phyloP scores from a whole-genome alignment of 1,284 basidiomycete species.

The Baeospora myosura region DNA sequence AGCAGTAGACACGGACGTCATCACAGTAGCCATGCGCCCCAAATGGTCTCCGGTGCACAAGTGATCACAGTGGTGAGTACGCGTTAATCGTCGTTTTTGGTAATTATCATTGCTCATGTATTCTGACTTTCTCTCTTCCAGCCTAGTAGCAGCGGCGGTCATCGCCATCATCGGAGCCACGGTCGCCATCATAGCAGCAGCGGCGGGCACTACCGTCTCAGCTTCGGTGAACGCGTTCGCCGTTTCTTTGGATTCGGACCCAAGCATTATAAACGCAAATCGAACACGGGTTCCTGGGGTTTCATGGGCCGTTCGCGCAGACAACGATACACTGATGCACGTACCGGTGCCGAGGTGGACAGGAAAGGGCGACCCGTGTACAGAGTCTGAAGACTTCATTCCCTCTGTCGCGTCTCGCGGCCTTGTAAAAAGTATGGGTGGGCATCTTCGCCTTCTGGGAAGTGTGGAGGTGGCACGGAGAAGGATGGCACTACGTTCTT shows the following conservation, averaged over 20 bases:
- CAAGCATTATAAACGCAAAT: constrained; percentile 28
- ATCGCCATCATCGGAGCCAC: not conserved
- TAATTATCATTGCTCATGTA: no score
- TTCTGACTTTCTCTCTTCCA: no score
- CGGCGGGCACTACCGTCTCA: constrained; percentile 19
- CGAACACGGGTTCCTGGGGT: constrained; percentile 34
- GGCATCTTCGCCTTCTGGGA: no score
- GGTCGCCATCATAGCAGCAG: constrained; percentile 4
- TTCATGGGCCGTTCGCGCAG: constrained; percentile 40
- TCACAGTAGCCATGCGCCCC: constrained; percentile 11
- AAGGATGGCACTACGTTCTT: no score
- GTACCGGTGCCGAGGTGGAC: constrained; percentile 45
- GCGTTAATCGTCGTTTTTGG: no score
- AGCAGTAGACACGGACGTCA: constrained; percentile 17
- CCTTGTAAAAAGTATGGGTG: no score
- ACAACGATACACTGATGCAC: constrained; percentile 39
- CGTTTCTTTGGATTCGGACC: constrained; percentile 48
- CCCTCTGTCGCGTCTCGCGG: no score
- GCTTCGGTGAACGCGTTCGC: constrained; percentile 44
- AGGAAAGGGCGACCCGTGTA: constrained; percentile 43
- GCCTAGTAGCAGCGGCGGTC: no score
- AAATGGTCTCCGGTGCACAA: no score
- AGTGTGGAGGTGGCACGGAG: no score
- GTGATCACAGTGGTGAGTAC: constrained; percentile 8
- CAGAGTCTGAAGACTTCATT: constrained; percentile 30